Base-by-base conservation (phyloP, 768 basidiomycete species). In the Russula olivacea region DNA sequence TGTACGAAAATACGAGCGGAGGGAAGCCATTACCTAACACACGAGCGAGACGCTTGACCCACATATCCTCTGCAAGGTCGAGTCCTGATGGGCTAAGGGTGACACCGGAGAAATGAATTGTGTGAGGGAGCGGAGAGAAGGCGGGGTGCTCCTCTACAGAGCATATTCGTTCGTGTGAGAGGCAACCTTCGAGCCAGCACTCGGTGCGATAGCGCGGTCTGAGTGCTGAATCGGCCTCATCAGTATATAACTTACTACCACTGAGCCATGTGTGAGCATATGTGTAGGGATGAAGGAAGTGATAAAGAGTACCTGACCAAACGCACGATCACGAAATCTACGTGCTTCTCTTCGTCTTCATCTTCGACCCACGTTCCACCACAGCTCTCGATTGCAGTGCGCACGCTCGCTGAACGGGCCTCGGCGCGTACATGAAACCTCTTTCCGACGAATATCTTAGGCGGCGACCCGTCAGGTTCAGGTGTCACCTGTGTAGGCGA, bases 131-230 rank as follows among this genome's bases (percentile, higher is more conserved):
- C 1, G 93, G 93, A 4, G 73, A 73, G 68, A 91, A 93, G 0
- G 85, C 82, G 14, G 90, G 71, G 65, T 92, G 85, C 48, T 88
- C 88, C 1, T 85, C 81, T 0, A 83, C 77, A 19, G 75, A 72
- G 69, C 88, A 87, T 55, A 96, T 74, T n/a, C 81, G 79, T 50
- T 90, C 87, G 61, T 87, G 84, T 58, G 83, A 87, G 15, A 93
- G 80, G 68, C 91, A 96, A 49, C 82, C 82, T 72, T 98, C 94
- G 1, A 98, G 78, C 94, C 94, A 98, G 71, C 91, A 95, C 72
- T 97, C 94, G 0, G 94, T 96, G 49, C 93, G 83, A 69, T 85
- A 91, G 67, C 84, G 86, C 3, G 67, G 59, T 51, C 81, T 78
- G 65, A 78, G 68, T 0, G 40, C 12, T 8, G 75, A 73, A 58